A percentile compares a stretch with the other conserved stretches of the same genome.
These are phyloP conservation scores for Physocladia obscura DNA, from an alignment of 192 early-diverging fungal genomes.

Conservation along the genomic window DNA sequence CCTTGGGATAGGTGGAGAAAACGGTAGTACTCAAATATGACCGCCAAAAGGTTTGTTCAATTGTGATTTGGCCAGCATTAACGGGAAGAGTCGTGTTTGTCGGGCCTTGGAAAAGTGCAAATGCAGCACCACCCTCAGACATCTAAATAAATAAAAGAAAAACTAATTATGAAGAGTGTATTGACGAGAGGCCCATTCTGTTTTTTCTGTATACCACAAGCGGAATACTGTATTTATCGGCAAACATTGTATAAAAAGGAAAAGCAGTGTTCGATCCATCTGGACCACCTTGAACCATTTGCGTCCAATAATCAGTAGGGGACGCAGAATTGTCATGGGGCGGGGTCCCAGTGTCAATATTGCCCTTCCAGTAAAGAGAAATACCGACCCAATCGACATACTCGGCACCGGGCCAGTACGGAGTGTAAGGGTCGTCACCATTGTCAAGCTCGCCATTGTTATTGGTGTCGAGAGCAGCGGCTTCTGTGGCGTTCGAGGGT, in stretches of 20 bases:
- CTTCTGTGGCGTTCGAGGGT: not conserved
- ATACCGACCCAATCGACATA: constrained; percentile 48
- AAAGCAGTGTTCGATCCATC: not conserved
- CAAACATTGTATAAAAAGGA: constrained; percentile 22
- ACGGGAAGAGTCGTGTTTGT: not conserved
- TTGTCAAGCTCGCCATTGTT: constrained; percentile 25
- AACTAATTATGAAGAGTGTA: not conserved
- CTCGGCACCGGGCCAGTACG: constrained; percentile 50
- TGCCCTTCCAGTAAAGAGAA: constrained; percentile 27
- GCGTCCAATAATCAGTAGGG: constrained; percentile 11
- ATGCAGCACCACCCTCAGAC: constrained; percentile 31
- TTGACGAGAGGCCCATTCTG: not conserved
- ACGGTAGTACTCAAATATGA: constrained; percentile 22
- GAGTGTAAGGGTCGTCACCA: constrained; percentile 49
- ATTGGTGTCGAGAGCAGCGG: constrained; percentile 35
- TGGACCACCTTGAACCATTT: constrained; percentile 22
- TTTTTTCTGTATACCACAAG: constrained; percentile 6
- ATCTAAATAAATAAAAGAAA: constrained; percentile 8
- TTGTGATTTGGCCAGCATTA: not conserved
- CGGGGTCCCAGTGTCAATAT: not conserved
- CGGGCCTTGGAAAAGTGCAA: not conserved
- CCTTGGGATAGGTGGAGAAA: constrained; percentile 23
- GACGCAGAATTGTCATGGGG: constrained; percentile 5
- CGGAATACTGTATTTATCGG: constrained; percentile 23
- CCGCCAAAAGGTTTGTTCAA: constrained; percentile 28